Percentiles rank a stretch among this genome's conserved stretches.
These are phyloP conservation scores for Populus hybrid DNA, from an alignment of 441 rosid species.

Conservation along the genomic window DNA sequence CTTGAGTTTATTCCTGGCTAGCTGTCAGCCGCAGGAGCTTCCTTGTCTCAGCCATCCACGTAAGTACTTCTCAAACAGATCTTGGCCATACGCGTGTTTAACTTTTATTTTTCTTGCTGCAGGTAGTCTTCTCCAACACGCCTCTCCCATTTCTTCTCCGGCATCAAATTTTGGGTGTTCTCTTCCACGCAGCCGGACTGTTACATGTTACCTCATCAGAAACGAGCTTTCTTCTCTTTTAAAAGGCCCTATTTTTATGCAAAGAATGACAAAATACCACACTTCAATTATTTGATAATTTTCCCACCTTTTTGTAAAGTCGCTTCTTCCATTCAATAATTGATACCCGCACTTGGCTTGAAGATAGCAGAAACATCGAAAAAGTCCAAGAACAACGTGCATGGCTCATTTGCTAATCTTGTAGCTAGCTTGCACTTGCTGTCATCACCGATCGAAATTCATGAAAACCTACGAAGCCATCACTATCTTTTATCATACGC, in stretches of 20 bases:
- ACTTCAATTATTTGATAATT: not conserved
- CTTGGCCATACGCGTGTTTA: too few species aligned
- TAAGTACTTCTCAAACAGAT: too few species aligned
- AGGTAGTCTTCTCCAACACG: too few species aligned
- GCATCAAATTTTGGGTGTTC: too few species aligned
- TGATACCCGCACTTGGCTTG: not conserved
- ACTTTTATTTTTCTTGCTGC: too few species aligned
- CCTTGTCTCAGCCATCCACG: too few species aligned
- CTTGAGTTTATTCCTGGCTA: too few species aligned
- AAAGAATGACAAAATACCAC: not conserved
- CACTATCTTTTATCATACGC: conserved; percentile 46
- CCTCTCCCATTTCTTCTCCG: too few species aligned
- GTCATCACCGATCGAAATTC: conserved; percentile 49
- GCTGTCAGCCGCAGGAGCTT: too few species aligned
- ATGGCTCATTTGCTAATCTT: not conserved
- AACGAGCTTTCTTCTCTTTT: not conserved
- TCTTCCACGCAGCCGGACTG: too few species aligned
- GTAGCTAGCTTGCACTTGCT: not conserved
- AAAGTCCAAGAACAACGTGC: not conserved
- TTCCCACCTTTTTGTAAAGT: not conserved
- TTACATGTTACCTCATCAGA: not conserved
- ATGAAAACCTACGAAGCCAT: conserved; percentile 49
- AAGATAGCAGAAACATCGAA: not conserved
- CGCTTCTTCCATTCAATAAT: not conserved
- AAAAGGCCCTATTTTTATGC: not conserved